These are phyloP conservation scores for Rhynchospora tenuis DNA, from an alignment of 176 grass and related monocot genomes.

Conservation along the genomic window DNA sequence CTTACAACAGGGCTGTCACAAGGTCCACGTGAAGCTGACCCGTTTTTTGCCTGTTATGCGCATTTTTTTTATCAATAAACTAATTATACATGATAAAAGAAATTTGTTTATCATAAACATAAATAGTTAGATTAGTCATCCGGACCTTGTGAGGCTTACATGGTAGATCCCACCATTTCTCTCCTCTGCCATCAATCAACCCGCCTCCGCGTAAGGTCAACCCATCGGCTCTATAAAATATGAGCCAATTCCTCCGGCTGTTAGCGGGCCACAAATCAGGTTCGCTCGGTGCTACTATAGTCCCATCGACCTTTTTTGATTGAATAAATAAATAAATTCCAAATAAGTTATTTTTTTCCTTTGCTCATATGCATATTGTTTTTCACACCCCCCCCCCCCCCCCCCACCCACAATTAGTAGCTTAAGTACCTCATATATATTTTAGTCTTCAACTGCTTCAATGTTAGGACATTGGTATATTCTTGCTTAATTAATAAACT, in stretches of 20 bases:
- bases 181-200: slow-evolving; percentile 83
- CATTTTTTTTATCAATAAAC: neutral
- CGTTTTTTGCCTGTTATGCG: slow-evolving; percentile 34
- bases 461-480: neutral
- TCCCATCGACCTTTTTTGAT: slow-evolving; percentile 57
- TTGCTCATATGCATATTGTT: neutral
- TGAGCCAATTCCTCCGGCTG: slow-evolving; percentile 71
- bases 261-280: slow-evolving; percentile 59
- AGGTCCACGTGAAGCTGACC: slow-evolving; percentile 35
- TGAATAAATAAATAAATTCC: neutral
- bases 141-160: slow-evolving; percentile 87
- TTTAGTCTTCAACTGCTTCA: too few species aligned
- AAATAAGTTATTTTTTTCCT: neutral
- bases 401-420: too few species aligned
- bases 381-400: too few species aligned
- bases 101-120: neutral
- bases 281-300: slow-evolving; percentile 59
- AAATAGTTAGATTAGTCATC: neutral
- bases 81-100: neutral
- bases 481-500: neutral
- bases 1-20: slow-evolving; percentile 97
- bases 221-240: slow-evolving; percentile 75
- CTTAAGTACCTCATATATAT: neutral
- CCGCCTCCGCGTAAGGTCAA: slow-evolving; percentile 56
- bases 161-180: slow-evolving; percentile 95